Percentiles rank a stretch among this genome's conserved stretches.
These are phyloP conservation scores for Dorcoceras hygrometricum DNA, from an alignment of 257 asterid species.

Conservation along the genomic window DNA sequence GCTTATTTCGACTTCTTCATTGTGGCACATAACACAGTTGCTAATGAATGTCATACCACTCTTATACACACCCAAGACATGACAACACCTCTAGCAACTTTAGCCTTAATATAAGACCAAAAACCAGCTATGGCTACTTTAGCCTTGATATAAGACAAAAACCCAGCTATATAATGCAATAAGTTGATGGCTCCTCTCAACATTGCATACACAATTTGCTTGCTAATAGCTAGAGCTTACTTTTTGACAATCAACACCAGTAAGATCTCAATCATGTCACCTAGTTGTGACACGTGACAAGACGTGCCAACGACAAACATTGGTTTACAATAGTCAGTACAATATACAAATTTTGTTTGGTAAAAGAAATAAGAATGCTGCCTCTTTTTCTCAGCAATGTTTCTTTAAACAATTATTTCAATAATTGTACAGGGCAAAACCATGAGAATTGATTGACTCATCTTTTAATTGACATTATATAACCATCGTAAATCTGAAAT, in stretches of 20 bases:
- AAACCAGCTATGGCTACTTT: not conserved
- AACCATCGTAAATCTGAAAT: not conserved
- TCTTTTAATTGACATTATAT: not conserved
- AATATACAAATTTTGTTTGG: not conserved
- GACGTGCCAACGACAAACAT: not conserved
- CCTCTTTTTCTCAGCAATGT: not conserved
- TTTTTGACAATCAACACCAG: not conserved
- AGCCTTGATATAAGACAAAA: not conserved
- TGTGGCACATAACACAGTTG: no score
- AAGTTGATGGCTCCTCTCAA: not conserved
- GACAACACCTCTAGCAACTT: not conserved
- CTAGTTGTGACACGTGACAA: not conserved
- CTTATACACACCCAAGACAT: not conserved
- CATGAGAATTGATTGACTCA: not conserved
- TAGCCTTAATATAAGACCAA: not conserved
- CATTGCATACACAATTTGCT: not conserved
- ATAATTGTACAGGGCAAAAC: not conserved
- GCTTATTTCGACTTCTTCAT: no score
- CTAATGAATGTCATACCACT: not conserved
- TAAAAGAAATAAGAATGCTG: not conserved
- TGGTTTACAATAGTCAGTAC: not conserved
- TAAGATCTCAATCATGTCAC: not conserved
- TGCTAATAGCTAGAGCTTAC: not conserved
- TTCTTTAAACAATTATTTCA: not conserved
- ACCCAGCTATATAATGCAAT: not conserved